Evolutionary conservation across 805 yeast species (phyloP).

Genomic region (Pichia sporocuriosa): DNA sequence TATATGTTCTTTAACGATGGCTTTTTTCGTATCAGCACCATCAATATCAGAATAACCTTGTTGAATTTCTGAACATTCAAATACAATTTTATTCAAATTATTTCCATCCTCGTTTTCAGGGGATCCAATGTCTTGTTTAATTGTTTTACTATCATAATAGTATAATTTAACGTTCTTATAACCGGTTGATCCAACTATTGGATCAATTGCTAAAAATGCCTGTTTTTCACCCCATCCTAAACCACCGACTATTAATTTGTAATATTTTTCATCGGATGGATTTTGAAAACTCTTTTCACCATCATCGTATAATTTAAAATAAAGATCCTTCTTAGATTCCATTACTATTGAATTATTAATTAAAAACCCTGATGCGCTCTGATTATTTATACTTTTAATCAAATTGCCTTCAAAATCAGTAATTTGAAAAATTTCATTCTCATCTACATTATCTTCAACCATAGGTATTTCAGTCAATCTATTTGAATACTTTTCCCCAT

Average conservation of each 20-base stretch:
- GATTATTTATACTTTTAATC: constrained; percentile 46
- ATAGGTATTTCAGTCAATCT: constrained; percentile 14
- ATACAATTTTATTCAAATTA: constrained; percentile 12
- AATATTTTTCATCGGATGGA: constrained; percentile 26
- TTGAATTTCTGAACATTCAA: constrained; percentile 23
- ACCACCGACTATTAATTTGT: constrained; percentile 64
- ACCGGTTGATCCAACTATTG: constrained; percentile 37
- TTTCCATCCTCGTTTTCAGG: too few species aligned
- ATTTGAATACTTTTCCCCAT: constrained; percentile 8
- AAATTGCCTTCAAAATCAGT: constrained; percentile 52
- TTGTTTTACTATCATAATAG: constrained; percentile 9
- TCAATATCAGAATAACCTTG: constrained; percentile 10
- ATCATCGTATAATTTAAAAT: constrained; percentile 16
- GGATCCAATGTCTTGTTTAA: neutral
- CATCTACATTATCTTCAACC: constrained; percentile 8
- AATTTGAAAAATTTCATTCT: constrained; percentile 30
- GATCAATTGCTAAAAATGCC: constrained; percentile 57
- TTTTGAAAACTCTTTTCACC: neutral
- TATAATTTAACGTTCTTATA: constrained; percentile 17
- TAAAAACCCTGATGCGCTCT: constrained; percentile 51
- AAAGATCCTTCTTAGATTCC: constrained; percentile 21
- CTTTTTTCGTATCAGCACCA: constrained; percentile 1
- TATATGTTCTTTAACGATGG: constrained; percentile 14
- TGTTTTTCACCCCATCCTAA: constrained; percentile 73
- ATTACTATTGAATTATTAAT: constrained; percentile 37